Base-by-base conservation (phyloP, 75 land plant genomes). In the Sequoiadendron giganteum region DNA sequence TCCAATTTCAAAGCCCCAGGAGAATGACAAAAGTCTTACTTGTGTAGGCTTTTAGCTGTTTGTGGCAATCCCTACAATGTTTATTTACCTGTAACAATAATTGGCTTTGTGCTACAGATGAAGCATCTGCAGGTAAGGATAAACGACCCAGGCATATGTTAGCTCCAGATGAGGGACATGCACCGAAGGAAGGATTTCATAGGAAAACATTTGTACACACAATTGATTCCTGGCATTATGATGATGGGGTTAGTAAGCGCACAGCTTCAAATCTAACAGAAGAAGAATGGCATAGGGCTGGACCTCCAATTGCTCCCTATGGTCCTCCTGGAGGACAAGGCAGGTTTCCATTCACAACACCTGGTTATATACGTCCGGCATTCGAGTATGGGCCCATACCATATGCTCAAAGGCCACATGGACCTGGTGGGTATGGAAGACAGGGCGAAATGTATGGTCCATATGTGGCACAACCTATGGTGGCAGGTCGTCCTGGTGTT, bases 211-310 rank as follows among this genome's bases (percentile, higher is more conserved):
- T 92, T 79, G 84, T 49, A 85, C 89, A 21, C 88, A 11, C 89
- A 83, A 78, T 73, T 87, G 84, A 92, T 88, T 68, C 93, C 88
- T 85, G 92, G 76, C 95, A 94, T 42, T 92, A 91, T 77, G 95
- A 93, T 28, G 61, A 92, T 40, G 93, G 96, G 93, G 90, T 87
- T 92, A 93, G 90, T n/a, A 61, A 88, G 83, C 77, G 68, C 28
- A 86, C 90, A 76, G 72, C 87, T 21, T 87, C 84, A 65, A 88
- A 88, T 39, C 89, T 89, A 32, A 90, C 90, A 40, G 92, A 88
- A 87, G 94, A 92, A 72, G 91, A 90, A 84, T 94, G 96, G 95
- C 91, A 76, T 40, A 89, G 96, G 85, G 92, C 91, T 40, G 90
- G 86, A 38, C 90, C 90, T 45, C 91, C 92, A 81, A 92, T 90